phyloP scores from a whole-genome alignment of 768 basidiomycete species.

The Russula lepida region DNA sequence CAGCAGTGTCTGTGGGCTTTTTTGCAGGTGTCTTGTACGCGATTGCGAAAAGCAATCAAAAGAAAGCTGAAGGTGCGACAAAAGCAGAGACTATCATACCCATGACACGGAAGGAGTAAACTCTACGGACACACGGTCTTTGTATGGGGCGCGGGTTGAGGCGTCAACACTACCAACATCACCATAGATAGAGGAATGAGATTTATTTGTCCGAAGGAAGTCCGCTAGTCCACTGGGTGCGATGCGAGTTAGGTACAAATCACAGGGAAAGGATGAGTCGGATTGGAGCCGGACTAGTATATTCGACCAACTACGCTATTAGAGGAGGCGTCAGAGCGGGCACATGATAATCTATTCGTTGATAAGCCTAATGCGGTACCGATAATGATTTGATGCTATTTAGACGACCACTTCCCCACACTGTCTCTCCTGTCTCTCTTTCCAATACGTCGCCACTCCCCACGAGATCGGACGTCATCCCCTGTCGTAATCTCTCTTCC shows the following conservation, averaged over 20 bases:
- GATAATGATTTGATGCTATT: not conserved
- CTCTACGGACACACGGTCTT: not conserved
- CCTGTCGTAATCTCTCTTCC: not conserved
- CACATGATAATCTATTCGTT: not conserved
- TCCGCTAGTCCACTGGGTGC: not conserved
- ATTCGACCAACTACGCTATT: too few species aligned
- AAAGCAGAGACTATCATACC: constrained; percentile 53
- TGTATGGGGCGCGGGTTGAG: not conserved
- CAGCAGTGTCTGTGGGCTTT: constrained; percentile 82
- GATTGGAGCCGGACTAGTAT: not conserved
- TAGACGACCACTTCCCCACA: not conserved
- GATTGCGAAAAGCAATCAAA: constrained; percentile 90
- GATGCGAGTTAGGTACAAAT: constrained; percentile 1
- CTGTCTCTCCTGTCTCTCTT: not conserved
- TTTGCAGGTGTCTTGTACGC: constrained; percentile 89
- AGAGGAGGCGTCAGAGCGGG: not conserved
- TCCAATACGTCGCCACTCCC: not conserved
- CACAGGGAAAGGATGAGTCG: not conserved
- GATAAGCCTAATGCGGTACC: constrained; percentile 2
- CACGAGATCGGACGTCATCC: not conserved
- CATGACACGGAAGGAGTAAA: constrained; percentile 39
- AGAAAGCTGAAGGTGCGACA: constrained; percentile 55
- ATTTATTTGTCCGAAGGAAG: constrained; percentile 3
- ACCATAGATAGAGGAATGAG: constrained; percentile 12
- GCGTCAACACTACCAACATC: not conserved